Evolutionary conservation across 352 stramenopile species (phyloP).

Genomic region (Phytophthora uliginosa): DNA sequence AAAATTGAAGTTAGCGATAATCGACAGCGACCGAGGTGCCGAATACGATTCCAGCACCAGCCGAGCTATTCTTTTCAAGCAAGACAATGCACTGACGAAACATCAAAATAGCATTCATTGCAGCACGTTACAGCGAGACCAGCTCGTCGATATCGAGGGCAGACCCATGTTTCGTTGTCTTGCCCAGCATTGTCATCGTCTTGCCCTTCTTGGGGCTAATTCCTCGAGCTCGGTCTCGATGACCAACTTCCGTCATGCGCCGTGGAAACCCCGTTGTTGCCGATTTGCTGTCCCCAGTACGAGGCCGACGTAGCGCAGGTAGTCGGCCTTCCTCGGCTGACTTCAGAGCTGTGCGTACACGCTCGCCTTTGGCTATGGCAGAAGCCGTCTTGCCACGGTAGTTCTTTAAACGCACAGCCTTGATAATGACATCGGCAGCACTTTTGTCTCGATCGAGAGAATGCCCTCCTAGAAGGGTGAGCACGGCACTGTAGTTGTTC

Average conservation of each 20-base stretch:
- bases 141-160: constrained; percentile 10
- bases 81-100: background rate
- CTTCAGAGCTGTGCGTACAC: constrained; percentile 52
- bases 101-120: constrained; percentile 34
- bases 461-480: constrained; percentile 59
- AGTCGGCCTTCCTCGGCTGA: constrained; percentile 62
- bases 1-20: background rate
- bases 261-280: constrained; percentile 7
- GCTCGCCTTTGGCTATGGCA: constrained; percentile 53
- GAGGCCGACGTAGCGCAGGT: constrained; percentile 33
- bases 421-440: constrained; percentile 39
- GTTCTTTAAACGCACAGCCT: constrained; percentile 54
- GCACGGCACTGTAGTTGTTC: constrained; percentile 69
- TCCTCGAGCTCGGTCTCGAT: constrained; percentile 14
- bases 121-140: constrained; percentile 27
- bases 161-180: constrained; percentile 21
- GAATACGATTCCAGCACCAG: background rate
- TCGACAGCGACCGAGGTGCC: background rate
- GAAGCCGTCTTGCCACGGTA: constrained; percentile 54
- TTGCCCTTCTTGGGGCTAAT: constrained; percentile 21
- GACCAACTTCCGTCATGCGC: constrained; percentile 42
- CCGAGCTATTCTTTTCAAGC: constrained; percentile 8
- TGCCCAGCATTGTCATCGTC: constrained; percentile 20
- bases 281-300: constrained; percentile 3
- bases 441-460: constrained; percentile 38